Base-by-base conservation (phyloP, 805 yeast species). In the Suhomyces tanzawaensis region DNA sequence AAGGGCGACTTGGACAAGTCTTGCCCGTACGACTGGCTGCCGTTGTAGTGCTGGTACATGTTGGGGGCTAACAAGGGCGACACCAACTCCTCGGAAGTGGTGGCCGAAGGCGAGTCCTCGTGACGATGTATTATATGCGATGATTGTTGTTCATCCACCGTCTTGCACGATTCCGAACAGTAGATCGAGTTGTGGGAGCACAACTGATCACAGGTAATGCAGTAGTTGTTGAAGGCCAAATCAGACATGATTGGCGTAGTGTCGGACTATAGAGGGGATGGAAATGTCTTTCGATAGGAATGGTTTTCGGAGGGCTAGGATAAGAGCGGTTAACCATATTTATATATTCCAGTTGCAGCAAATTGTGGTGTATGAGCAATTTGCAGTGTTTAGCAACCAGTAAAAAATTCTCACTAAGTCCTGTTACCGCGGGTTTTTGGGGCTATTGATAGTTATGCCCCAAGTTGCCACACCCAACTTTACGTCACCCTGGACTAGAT, bases 201-300 rank as follows among this genome's bases (percentile, higher is more conserved):
- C 32, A 62, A 53, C 46, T 61, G 53, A 44, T 63, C 68, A 46
- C 70, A 64, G 28, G 59, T 49, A 19, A 64, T 57, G 48, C 70
- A 64, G 47, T 61, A 64, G 47, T 64, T 61, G 44, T 64, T 62
- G 45, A 64, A 64, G 29, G 76, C 61, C 75, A 72, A 47, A 37
- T 46, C 50, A 18, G 46, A 39, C 50, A 46, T 46, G 26, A 18
- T 16, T n/a, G n/a, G n/a, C n/a, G n/a, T n/a, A n/a, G n/a, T n/a
- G n/a, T n/a, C n/a, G n/a, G 28, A 19, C 16, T 21, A 21, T n/a
- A n/a, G n/a, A n/a, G n/a, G n/a, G n/a, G n/a, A n/a, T n/a, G n/a
- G n/a, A n/a, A n/a, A n/a, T n/a, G n/a, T n/a, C n/a, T n/a, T n/a
- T n/a, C n/a, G n/a, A n/a, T n/a, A n/a, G n/a, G n/a, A n/a, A n/a